These are phyloP conservation scores for Pugionium dolabratum DNA, from an alignment of 345 rosid genomes.

Conservation along the genomic window DNA sequence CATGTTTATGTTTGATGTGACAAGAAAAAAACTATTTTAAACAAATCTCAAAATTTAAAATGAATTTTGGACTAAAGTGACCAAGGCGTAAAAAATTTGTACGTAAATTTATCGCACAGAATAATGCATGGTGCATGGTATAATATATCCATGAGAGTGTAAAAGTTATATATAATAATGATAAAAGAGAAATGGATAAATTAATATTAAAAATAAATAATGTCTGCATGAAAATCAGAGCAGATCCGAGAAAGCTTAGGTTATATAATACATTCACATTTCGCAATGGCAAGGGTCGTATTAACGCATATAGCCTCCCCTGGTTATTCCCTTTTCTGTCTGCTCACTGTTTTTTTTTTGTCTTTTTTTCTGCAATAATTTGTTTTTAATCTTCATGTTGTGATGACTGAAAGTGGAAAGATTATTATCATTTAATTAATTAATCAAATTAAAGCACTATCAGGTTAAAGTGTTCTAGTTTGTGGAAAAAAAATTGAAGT, in stretches of 20 bases:
- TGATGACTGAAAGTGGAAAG: constrained; percentile 32
- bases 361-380: background rate
- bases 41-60: too few relatives aligned
- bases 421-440: constrained; percentile 13
- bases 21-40: too few relatives aligned
- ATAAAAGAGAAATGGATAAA: too few relatives aligned
- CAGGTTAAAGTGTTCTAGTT: background rate
- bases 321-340: constrained; percentile 28
- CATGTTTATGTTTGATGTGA: too few relatives aligned
- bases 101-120: too few relatives aligned
- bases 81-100: too few relatives aligned
- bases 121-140: too few relatives aligned
- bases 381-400: background rate
- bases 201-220: constrained; percentile 1
- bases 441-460: constrained; percentile 11
- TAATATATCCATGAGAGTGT: too few relatives aligned
- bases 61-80: too few relatives aligned
- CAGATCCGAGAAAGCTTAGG: constrained; percentile 22
- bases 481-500: constrained; percentile 6
- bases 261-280: constrained; percentile 23
- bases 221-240: constrained; percentile 32
- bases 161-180: too few relatives aligned
- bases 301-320: constrained; percentile 42
- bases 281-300: constrained; percentile 38
- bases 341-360: background rate